A percentile compares a stretch with the other conserved stretches of the same genome.
Conservation (phyloP, 202 grass and related monocot species). For the Hordeum pubiflorum region DNA sequence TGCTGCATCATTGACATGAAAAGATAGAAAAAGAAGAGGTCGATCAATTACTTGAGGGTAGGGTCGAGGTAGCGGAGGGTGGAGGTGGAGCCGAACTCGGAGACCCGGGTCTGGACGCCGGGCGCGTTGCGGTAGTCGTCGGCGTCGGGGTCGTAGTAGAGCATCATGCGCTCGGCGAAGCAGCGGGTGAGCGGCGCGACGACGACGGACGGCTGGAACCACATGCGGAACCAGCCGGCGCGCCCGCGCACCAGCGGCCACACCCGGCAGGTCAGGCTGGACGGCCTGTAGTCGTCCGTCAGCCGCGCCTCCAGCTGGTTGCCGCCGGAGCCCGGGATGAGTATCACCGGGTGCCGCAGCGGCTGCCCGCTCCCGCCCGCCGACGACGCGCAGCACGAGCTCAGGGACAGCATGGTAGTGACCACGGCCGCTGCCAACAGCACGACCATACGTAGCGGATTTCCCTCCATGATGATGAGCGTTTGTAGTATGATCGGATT, state of each 20-base stretch:
- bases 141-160: conserved; percentile 43
- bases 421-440: not conserved
- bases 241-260: conserved; percentile 27
- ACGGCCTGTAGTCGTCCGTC: conserved; percentile 56
- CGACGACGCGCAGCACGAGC: conserved; percentile 23
- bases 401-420: conserved; percentile 18
- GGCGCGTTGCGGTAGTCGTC: conserved; percentile 80
- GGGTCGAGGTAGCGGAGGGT: conserved; percentile 66
- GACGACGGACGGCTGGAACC: conserved; percentile 81
- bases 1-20: not conserved
- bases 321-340: conserved; percentile 74
- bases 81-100: conserved; percentile 55
- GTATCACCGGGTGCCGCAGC: conserved; percentile 57
- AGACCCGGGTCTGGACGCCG: conserved; percentile 57
- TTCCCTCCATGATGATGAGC: not conserved
- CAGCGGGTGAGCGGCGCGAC: conserved; percentile 55
- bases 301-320: conserved; percentile 88
- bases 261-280: conserved; percentile 50
- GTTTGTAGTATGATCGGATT: not conserved
- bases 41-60: conserved; percentile 49
- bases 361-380: not conserved
- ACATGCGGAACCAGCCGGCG: conserved; percentile 74
- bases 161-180: conserved; percentile 80
- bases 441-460: not conserved
- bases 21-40: not conserved